Percentiles rank a stretch among this genome's conserved stretches.
Evolutionary conservation across 148 eudicot genomes (phyloP).

Genomic region (Oxyria digyna): DNA sequence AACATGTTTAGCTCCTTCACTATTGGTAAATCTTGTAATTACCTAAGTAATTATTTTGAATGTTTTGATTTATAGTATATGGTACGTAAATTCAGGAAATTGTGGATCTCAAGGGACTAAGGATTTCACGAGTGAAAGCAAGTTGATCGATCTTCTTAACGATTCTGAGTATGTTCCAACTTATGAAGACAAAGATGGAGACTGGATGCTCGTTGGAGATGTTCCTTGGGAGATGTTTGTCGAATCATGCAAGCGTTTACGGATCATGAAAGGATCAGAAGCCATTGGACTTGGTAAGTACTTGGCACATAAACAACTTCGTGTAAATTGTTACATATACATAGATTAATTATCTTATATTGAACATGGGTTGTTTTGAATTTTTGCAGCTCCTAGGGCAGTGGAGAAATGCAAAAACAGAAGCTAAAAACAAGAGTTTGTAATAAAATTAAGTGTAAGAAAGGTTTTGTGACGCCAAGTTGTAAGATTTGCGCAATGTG

Average conservation of each 20-base stretch:
- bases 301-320: background rate
- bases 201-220: slow-evolving; percentile 5
- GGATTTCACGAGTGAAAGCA: background rate
- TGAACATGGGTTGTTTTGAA: background rate
- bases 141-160: background rate
- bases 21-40: slow-evolving; percentile 21
- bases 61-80: background rate
- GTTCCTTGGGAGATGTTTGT: slow-evolving; percentile 28
- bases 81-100: background rate
- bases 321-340: background rate
- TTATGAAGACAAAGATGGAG: slow-evolving; percentile 6
- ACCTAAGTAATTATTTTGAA: too few species aligned
- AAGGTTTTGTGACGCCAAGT: background rate
- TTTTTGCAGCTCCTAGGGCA: slow-evolving; percentile 48
- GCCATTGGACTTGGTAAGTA: slow-evolving; percentile 49
- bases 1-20: slow-evolving; percentile 59
- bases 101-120: background rate
- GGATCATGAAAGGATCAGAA: slow-evolving; percentile 61
- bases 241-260: slow-evolving; percentile 48
- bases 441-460: background rate
- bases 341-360: background rate
- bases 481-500: background rate
- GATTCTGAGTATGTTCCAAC: background rate
- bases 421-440: slow-evolving; percentile 16
- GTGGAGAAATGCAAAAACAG: slow-evolving; percentile 54